Evolutionary conservation across 352 stramenopile species (phyloP), one percentile per base, ranked within the genome.

Genomic region (Globisporangium radiosum): DNA sequence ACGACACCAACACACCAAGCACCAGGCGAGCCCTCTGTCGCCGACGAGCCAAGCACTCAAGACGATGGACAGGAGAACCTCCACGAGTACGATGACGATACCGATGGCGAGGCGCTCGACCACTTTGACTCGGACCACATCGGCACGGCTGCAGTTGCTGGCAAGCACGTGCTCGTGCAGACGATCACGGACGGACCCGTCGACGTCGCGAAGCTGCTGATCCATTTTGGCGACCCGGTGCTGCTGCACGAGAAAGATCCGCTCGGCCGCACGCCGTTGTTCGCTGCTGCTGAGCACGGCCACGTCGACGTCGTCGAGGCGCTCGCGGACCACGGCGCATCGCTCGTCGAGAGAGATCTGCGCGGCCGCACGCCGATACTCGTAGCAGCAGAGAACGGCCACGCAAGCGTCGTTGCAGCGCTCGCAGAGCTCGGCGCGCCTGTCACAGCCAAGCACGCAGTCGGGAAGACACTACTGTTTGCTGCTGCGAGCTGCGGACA

Each of bases 401-500:
- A 65, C 36, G 45, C 33, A 1, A 14, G 56, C 10, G 48, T 65
- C n/a, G 59, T 65, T n/a, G 59, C 51, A 5, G 25, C 36, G 25
- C 47, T 65, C 37, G 40, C 54, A 2, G 45, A 56, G 4, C 48
- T 56, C 39, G 59, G 59, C 6, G 45, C 47, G 13, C 17, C 54
- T 5, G 52, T 65, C 45, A 43, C 42, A 2, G 47, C 52, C 14
- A 59, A 51, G 47, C 47, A 65, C 53, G 54, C 52, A 11, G 52
- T 60, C 19, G 59, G 59, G 14, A 65, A 60, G 48, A 65, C 59
- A 19, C 45, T 56, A 14, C 47, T 65, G 4, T 65, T 65, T 42
- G 52, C 52, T n/a, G 59, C 52, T 7, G 59, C 59, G 33, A 60
- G 54, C 25, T 59, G 59, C 15, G 59, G 59, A 36, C 59, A 60